A percentile compares a stretch with the other conserved stretches of the same genome.
phyloP scores from a whole-genome alignment of 768 basidiomycete species.

The Mycena belliarum region DNA sequence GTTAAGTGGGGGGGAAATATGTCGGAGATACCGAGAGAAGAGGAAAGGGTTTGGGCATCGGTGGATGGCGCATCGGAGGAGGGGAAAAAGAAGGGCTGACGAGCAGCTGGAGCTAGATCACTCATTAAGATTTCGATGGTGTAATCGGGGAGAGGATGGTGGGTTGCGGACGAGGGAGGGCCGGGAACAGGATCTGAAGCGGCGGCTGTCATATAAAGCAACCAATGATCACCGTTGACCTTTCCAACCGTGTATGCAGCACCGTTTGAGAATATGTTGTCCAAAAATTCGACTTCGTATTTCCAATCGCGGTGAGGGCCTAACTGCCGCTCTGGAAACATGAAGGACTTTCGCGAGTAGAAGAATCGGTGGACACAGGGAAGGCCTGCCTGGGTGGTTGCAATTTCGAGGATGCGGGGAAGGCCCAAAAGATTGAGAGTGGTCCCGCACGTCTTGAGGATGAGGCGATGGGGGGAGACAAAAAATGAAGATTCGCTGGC shows the following conservation, averaged over 20 bases:
- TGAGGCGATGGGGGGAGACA: slow-evolving; percentile 91
- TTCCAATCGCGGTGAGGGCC: slow-evolving; percentile 95
- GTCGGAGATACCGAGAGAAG: slow-evolving; percentile 72
- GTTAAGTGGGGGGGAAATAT: slow-evolving; percentile 82
- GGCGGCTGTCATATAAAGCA: slow-evolving; percentile 84
- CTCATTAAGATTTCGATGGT: slow-evolving; percentile 99
- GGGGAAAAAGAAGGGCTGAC: slow-evolving; percentile 71
- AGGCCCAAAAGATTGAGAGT: slow-evolving; percentile 96
- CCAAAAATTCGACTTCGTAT: slow-evolving; percentile 88
- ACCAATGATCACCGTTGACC: slow-evolving; percentile 98
- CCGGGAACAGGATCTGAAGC: slow-evolving; percentile 23
- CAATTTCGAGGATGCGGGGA: slow-evolving; percentile 93
- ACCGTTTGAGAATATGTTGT: slow-evolving; percentile 84
- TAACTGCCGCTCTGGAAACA: slow-evolving; percentile 95
- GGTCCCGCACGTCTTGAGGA: slow-evolving; percentile 98
- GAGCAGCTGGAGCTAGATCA: slow-evolving; percentile 73
- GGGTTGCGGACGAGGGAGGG: slow-evolving; percentile 15
- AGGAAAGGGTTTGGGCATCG: slow-evolving; percentile 64
- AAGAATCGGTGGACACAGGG: slow-evolving; percentile 85
- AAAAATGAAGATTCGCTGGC: slow-evolving; percentile 97
- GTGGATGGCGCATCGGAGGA: slow-evolving; percentile 43
- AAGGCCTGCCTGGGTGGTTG: slow-evolving; percentile 65
- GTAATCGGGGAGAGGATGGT: slow-evolving; percentile 61
- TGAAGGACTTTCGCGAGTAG: slow-evolving; percentile 98
- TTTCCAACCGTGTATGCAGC: slow-evolving; percentile 97